Base-by-base conservation (phyloP, 1,139 yeast genomes). In the Diutina pseudorugosa region DNA sequence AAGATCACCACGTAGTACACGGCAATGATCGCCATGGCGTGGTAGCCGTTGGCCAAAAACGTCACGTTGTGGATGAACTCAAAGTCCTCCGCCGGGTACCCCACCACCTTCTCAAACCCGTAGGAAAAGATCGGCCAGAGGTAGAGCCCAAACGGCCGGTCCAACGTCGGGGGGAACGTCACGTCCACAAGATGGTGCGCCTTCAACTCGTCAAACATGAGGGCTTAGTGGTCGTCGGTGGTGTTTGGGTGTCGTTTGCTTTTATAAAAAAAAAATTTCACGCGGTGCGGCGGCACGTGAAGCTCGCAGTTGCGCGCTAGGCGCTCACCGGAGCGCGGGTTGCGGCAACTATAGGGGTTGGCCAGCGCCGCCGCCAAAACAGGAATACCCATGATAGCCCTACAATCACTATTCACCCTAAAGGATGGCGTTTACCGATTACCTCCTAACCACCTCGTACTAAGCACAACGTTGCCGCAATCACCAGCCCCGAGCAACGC, bases 131-230 rank as follows among this genome's bases (percentile, higher is more conserved):
- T 70, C 33, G 95, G 95, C 96, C 96, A 93, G 57, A 93, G 74
- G 62, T 86, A 79, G 53, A 93, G 58, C 51, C 98, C 98, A 67
- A 91, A 93, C 18, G 98, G 98, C 57, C 88, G 77, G 52, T 86
- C 86, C 53, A 89, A 9, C 20, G 49, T 45, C 9, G 49, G 49
- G n/a, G 49, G 49, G 49, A 45, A 45, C 21, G 49, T 45, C 21
- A 45, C 40, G 21, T 45, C 49, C 49, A 45, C 49, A 16, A 45
- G 40, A 9, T 36, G 49, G 49, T 45, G 49, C 36, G 33, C 4
- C 33, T 19, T 16, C 18, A 44, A 44, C 47, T 23, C 27, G 36
- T 45, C 40, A 11, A 45, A 45, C 40, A 45, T 43, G 21, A 25
- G 45, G 1, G 45, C 16, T 41, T 19, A 11, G 44, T 19, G 8